Percentiles rank a stretch among this genome's conserved stretches.
Evolutionary conservation across 768 basidiomycete species (phyloP).

Genomic region (Chlorophyllum brunneum): DNA sequence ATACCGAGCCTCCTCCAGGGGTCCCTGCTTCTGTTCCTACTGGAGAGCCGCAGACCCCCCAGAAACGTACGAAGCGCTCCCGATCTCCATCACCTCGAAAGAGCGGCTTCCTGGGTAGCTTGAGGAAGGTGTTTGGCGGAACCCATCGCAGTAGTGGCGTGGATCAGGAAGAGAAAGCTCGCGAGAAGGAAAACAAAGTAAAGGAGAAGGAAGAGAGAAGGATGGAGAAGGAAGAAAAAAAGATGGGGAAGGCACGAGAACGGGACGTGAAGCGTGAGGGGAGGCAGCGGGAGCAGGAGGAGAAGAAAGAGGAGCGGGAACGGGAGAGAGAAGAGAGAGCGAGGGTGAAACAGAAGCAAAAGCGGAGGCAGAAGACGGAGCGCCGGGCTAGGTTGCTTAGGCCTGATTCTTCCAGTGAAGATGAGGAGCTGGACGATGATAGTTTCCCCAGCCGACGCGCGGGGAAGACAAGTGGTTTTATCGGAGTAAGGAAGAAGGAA

Average conservation of each 20-base stretch:
- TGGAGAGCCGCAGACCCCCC: conserved; percentile 2
- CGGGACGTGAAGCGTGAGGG: conserved; percentile 5
- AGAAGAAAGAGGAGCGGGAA: not conserved
- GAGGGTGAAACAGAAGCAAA: conserved; percentile 3
- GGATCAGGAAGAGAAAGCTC: conserved; percentile 3
- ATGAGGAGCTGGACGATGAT: not conserved
- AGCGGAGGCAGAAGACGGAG: not conserved
- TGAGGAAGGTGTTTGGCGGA: conserved; percentile 40
- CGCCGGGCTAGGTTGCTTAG: not conserved
- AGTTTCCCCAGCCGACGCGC: conserved; percentile 1
- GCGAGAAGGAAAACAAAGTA: not conserved
- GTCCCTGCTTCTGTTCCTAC: not conserved
- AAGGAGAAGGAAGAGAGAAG: conserved; percentile 1
- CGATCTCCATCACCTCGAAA: conserved; percentile 17
- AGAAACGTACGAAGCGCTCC: not conserved
- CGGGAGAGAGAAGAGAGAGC: not conserved
- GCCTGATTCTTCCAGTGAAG: not conserved
- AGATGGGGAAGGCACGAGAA: conserved; percentile 6
- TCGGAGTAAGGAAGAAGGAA: conserved; percentile 5
- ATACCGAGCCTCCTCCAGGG: not conserved
- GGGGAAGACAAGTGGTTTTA: not conserved
- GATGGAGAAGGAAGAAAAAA: not conserved
- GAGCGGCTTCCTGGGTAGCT: conserved; percentile 38
- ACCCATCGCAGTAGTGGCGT: conserved; percentile 5
- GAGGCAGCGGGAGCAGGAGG: not conserved